Evolutionary conservation across 1,139 yeast genomes (phyloP).

Genomic region (Sugiyamaella paludigena): DNA sequence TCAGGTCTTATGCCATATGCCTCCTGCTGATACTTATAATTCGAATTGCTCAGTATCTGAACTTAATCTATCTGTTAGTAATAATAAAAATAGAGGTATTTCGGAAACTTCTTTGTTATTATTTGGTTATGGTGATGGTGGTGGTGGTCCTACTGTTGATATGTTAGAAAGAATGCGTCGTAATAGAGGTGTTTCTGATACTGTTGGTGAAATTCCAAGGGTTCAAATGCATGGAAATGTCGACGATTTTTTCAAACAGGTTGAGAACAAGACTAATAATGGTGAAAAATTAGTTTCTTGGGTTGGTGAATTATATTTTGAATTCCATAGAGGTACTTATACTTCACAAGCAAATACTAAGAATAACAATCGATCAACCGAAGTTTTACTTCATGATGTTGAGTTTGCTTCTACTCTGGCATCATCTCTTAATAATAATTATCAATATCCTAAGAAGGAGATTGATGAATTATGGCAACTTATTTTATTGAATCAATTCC

Average conservation of each 20-base stretch:
- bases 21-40: slow-evolving; percentile 95
- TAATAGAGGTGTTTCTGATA: slow-evolving; percentile 81
- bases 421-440: slow-evolving; percentile 51
- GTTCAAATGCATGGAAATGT: slow-evolving; percentile 74
- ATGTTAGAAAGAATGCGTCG: slow-evolving; percentile 91
- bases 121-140: slow-evolving; percentile 96
- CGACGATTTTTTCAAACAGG: slow-evolving; percentile 69
- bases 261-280: slow-evolving; percentile 57
- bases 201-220: slow-evolving; percentile 73
- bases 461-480: slow-evolving; percentile 81
- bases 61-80: slow-evolving; percentile 69
- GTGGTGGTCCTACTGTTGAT: slow-evolving; percentile 94
- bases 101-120: slow-evolving; percentile 71
- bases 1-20: slow-evolving; percentile 93
- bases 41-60: slow-evolving; percentile 91
- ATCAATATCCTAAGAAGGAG: slow-evolving; percentile 67
- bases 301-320: slow-evolving; percentile 92
- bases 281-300: slow-evolving; percentile 77
- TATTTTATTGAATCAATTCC: slow-evolving; percentile 86
- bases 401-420: slow-evolving; percentile 79
- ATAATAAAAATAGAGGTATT: slow-evolving; percentile 78
- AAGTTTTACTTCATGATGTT: slow-evolving; percentile 74
- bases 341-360: slow-evolving; percentile 85
- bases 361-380: slow-evolving; percentile 71
- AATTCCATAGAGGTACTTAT: slow-evolving; percentile 95